Percentiles rank a stretch among this genome's conserved stretches.
Conservation (phyloP, 805 yeast species). For the Helenozyma rhizophorensis region DNA sequence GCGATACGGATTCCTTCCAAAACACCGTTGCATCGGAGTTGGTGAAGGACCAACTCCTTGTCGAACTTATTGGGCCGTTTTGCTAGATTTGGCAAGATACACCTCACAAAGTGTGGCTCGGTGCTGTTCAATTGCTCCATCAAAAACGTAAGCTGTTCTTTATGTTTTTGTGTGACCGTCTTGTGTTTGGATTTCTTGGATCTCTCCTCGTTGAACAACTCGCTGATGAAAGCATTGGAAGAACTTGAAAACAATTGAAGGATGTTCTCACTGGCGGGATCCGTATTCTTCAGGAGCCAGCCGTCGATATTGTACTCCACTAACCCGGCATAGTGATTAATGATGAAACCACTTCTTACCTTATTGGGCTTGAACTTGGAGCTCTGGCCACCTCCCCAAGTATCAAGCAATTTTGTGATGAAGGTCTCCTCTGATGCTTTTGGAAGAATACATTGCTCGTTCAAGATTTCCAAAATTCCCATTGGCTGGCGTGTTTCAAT, state of each 20-base stretch:
- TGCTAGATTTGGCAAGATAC: conserved; percentile 83
- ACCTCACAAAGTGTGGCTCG: conserved; percentile 94
- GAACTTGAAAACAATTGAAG: conserved; percentile 59
- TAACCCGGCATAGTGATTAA: conserved; percentile 92
- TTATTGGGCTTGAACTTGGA: conserved; percentile 67
- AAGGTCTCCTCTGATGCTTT: conserved; percentile 81
- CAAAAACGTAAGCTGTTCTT: conserved; percentile 70
- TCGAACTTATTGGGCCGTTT: conserved; percentile 72
- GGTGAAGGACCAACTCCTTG: conserved; percentile 75
- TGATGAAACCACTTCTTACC: conserved; percentile 69
- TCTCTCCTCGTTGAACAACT: conserved; percentile 41
- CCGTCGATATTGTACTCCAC: conserved; percentile 92
- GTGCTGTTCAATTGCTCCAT: conserved; percentile 73
- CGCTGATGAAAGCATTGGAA: conserved; percentile 48
- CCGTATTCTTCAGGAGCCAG: conserved; percentile 93
- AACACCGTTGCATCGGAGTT: conserved; percentile 94
- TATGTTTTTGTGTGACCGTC: conserved; percentile 86
- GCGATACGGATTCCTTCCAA: conserved; percentile 97
- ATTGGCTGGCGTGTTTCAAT: conserved; percentile 73
- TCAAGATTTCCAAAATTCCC: conserved; percentile 81
- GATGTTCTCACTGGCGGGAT: conserved; percentile 80
- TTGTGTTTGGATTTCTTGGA: conserved; percentile 20
- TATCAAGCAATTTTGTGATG: conserved; percentile 67
- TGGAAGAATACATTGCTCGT: conserved; percentile 95
- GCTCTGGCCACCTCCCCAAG: conserved; percentile 50